Evolutionary conservation across 1,284 basidiomycete species (phyloP), one percentile per base, ranked within the genome.

Genomic region (Ustilago hordei): DNA sequence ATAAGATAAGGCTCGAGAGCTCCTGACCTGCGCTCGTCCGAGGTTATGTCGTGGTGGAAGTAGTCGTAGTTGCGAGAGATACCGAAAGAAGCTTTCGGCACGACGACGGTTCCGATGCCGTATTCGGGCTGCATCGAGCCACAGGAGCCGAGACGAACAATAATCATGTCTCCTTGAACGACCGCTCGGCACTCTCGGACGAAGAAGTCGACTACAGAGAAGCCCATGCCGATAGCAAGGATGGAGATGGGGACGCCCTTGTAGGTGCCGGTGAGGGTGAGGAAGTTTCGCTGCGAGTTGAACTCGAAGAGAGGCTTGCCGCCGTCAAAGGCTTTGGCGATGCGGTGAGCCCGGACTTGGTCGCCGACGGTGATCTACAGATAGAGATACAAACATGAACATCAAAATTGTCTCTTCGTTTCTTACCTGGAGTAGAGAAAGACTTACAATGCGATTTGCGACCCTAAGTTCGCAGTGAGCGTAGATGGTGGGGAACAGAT

Each of bases 211-310:
- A 75, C 62, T 0, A 80, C 71, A 15, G 63, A 63, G 36, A 83
- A 78, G 23, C 93, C 93, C 93, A 94, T 94, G 9, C 93, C 93
- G 65, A 93, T 93, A 69, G 91, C 92, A 53, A 93, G 88, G 61
- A 94, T 90, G 13, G 91, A 92, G 38, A 94, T 85, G 6, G 93
- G 92, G 4, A 89, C 86, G 53, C 90, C 90, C 53, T 89, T 89
- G 87, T 91, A 94, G 43, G 90, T 89, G 12, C 93, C 93, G 4
- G 93, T 94, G 73, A 93, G 90, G 4, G 92, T 94, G 66, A 92
- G 87, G 86, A 93, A 94, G 8, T 93, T 92, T 58, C 93, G 89
- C 78, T 93, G 92, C 19, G 92, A 92, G 50, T 88, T 88, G 55
- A 92, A 86, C 70, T 89, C 88, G 85, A 93, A 93, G 19, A 81